Percentiles rank a stretch among this genome's conserved stretches.
Conservation (phyloP, 1,284 basidiomycete species). For the Ceratobasidium sp. region DNA sequence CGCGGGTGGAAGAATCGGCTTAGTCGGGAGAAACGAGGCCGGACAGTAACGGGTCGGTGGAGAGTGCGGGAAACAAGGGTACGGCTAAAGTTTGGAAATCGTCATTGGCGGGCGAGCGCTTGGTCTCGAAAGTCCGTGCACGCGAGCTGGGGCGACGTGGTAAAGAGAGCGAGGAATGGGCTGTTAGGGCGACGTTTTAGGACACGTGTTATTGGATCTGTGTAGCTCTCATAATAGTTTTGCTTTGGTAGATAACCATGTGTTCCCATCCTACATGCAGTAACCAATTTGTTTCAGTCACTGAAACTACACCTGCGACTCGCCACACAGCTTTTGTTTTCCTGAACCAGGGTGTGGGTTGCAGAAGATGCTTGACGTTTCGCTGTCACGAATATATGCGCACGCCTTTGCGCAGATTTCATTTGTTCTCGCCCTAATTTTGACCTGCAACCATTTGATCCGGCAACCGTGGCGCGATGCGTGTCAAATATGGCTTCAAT, state of each 20-base stretch:
- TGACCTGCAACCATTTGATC: too few relatives aligned
- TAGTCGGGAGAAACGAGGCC: background rate
- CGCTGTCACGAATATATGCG: too few relatives aligned
- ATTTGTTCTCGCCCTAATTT: too few relatives aligned
- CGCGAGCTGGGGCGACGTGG: background rate
- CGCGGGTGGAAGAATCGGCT: conserved; percentile 1
- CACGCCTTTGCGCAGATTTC: too few relatives aligned
- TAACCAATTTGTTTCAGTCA: too few relatives aligned
- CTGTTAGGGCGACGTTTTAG: background rate
- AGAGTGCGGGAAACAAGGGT: conserved; percentile 6
- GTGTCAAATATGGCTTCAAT: too few relatives aligned
- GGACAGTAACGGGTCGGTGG: background rate
- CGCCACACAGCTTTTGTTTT: too few relatives aligned
- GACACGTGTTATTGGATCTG: background rate
- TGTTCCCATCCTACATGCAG: too few relatives aligned
- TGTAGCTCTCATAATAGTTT: background rate
- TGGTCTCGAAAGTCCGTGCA: conserved; percentile 16
- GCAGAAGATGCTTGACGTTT: too few relatives aligned
- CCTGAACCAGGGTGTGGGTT: too few relatives aligned
- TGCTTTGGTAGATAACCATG: background rate
- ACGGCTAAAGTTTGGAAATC: conserved; percentile 1
- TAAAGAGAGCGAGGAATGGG: background rate
- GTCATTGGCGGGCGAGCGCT: background rate
- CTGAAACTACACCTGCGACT: too few relatives aligned
- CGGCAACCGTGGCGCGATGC: too few relatives aligned